Evolutionary conservation across 352 stramenopile species (phyloP), one percentile per base, ranked within the genome.

Genomic region (Phytophthora fragariaefolia): DNA sequence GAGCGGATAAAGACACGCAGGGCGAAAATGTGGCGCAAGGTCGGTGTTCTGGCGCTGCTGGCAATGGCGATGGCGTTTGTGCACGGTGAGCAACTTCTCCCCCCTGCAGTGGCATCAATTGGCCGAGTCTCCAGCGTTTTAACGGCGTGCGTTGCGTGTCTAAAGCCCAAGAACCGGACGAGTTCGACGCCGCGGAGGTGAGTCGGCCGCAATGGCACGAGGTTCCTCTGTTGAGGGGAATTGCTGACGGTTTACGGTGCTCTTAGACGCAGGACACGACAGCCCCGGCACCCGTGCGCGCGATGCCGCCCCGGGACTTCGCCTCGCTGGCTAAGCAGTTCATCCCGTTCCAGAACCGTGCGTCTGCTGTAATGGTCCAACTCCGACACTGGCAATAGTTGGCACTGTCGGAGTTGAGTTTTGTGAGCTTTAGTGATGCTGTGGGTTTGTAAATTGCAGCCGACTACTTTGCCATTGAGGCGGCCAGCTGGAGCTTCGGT

Each of bases 391-490:
- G 23, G 32, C 22, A 42, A 50, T 43, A 20, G 34, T 7, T 36
- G 36, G 17, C 15, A 17, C 6, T 36, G 30, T n/a, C 4, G 15
- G 15, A 42, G 15, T 42, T 42, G 30, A 38, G n/a, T 13, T 9
- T 18, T 15, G n/a, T 12, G 30, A 36, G 30, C 12, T 47, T 17
- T 47, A 47, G 6, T 47, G n/a, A 40, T 10, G 15, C 30, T 34
- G 8, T 17, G 32, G 10, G 13, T 52, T 56, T 56, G 23, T 27
- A 28, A 30, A 55, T 63, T 62, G 23, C n/a, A 88, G 79, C 76
- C 42, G 77, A 88, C 32, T 65, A 76, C 46, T 85, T 87, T 13
- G 71, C 68, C 32, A 28, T 90, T 27, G 83, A 93, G 23, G 71
- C 67, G 20, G 69, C 66, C 8, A 83, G 77, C 48, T 74, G 74